Conservation (phyloP, 2,329 filamentous ascomycete species). For the Hypoxylon sp. region DNA sequence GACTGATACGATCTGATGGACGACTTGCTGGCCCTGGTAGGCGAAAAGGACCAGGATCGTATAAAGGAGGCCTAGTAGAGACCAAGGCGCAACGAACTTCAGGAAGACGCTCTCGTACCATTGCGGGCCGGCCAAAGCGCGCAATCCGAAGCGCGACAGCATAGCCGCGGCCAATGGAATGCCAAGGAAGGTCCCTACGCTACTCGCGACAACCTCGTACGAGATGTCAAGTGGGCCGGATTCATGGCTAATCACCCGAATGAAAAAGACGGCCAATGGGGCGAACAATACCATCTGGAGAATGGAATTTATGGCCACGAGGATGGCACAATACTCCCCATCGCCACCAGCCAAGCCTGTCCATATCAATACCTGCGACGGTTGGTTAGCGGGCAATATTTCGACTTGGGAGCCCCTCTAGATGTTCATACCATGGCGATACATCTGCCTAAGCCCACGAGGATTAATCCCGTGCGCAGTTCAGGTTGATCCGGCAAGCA, state of each 20-base stretch:
- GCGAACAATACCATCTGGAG: slow-evolving; percentile 81
- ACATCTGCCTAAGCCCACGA: slow-evolving; percentile 86
- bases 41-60: slow-evolving; percentile 90
- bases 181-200: slow-evolving; percentile 85
- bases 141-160: slow-evolving; percentile 76
- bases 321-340: slow-evolving; percentile 83
- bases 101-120: slow-evolving; percentile 80
- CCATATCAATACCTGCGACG: slow-evolving; percentile 72
- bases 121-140: slow-evolving; percentile 63
- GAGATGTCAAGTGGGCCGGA: slow-evolving; percentile 55
- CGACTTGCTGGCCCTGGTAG: slow-evolving; percentile 80
- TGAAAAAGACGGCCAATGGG: slow-evolving; percentile 76
- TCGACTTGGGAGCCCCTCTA: background rate
- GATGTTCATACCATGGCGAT: slow-evolving; percentile 80
- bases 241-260: slow-evolving; percentile 73
- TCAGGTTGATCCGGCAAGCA: slow-evolving; percentile 70
- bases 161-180: slow-evolving; percentile 86
- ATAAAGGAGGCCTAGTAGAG: slow-evolving; percentile 85
- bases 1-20: slow-evolving; percentile 86
- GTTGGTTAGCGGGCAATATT: slow-evolving; percentile 15
- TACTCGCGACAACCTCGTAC: slow-evolving; percentile 79
- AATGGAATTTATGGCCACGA: slow-evolving; percentile 80
- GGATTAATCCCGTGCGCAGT: slow-evolving; percentile 76
- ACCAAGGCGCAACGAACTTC: slow-evolving; percentile 77
- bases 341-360: slow-evolving; percentile 82